Percentiles rank a stretch among this genome's conserved stretches.
Conservation (phyloP, 2,329 filamentous ascomycete genomes). For the Sporothrix inflata region DNA sequence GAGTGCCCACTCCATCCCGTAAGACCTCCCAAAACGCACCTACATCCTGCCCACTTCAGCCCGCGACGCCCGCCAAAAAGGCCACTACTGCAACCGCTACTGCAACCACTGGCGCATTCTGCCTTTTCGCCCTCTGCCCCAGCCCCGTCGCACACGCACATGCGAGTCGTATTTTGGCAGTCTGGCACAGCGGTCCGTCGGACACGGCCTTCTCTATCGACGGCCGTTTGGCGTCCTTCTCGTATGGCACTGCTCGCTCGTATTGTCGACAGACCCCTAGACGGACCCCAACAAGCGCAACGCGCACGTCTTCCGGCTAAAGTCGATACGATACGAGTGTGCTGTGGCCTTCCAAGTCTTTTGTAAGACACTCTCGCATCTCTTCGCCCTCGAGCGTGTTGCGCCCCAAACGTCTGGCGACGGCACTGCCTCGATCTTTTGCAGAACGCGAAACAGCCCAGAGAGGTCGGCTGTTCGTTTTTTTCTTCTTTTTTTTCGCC, state of each 20-base stretch:
- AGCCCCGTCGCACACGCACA: not conserved
- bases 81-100: slow-evolving; percentile 7
- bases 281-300: not conserved
- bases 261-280: too few species aligned
- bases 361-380: too few species aligned
- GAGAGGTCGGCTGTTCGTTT: too few species aligned
- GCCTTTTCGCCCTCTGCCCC: not conserved
- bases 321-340: not conserved
- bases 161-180: not conserved
- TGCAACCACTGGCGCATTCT: not conserved
- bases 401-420: not conserved
- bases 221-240: not conserved
- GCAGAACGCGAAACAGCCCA: too few species aligned
- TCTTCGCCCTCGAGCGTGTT: not conserved
- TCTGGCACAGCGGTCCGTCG: not conserved
- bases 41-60: not conserved
- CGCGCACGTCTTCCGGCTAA: not conserved
- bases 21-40: not conserved
- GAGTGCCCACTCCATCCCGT: not conserved
- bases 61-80: not conserved
- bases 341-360: too few species aligned
- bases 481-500: too few species aligned
- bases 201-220: not conserved
- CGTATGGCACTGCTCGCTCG: not conserved
- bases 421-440: slow-evolving; percentile 8